Conservation (phyloP, 2,329 filamentous ascomycete genomes). For the Claviceps capensis region DNA sequence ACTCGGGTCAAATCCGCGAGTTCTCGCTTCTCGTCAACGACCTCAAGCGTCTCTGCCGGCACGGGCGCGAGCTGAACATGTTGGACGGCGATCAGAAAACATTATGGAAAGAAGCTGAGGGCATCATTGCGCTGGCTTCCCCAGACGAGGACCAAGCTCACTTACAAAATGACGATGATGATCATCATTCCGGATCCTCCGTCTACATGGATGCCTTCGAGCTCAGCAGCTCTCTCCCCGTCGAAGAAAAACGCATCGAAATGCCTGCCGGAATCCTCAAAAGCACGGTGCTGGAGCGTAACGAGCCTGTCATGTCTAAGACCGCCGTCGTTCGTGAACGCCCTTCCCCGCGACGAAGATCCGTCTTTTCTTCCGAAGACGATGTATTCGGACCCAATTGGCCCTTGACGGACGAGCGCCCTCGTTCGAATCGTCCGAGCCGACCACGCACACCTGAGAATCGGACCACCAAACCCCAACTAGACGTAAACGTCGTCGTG, state of each 20-base stretch:
- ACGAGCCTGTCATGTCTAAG: conserved; percentile 31
- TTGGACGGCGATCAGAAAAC: conserved; percentile 42
- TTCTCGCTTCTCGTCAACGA: conserved; percentile 72
- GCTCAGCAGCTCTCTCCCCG: conserved; percentile 32
- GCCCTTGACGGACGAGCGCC: conserved; percentile 27
- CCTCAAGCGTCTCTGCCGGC: conserved; percentile 60
- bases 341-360: conserved; percentile 38
- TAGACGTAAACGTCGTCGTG: conserved; percentile 35
- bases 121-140: conserved; percentile 73
- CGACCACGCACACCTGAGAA: conserved; percentile 29
- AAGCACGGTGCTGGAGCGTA: conserved; percentile 24
- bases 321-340: conserved; percentile 42
- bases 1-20: conserved; percentile 73
- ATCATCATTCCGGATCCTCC: conserved; percentile 23
- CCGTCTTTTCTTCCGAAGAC: conserved; percentile 51
- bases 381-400: conserved; percentile 48
- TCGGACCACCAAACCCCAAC: conserved; percentile 16
- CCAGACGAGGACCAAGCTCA: conserved; percentile 43
- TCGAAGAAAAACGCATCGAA: conserved; percentile 24
- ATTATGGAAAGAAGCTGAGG: conserved; percentile 71
- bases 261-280: conserved; percentile 29
- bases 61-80: conserved; percentile 55
- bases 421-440: conserved; percentile 21
- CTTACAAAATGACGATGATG: conserved; percentile 9
- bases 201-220: conserved; percentile 25